A percentile compares a stretch with the other conserved stretches of the same genome.
Conservation (phyloP, 768 basidiomycete genomes). For the Mycena maculata region DNA sequence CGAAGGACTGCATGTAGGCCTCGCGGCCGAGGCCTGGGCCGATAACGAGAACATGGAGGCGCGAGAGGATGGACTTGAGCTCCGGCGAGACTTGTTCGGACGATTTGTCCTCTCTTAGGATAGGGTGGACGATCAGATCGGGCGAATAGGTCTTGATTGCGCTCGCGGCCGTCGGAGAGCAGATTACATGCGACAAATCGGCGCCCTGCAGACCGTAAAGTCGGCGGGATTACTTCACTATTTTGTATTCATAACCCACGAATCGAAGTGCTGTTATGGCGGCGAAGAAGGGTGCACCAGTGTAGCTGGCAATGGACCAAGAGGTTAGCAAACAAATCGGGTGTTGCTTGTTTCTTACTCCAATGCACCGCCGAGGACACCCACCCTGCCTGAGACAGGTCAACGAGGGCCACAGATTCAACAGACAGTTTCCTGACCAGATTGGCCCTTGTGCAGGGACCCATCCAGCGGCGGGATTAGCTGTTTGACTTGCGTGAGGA, state of each 20-base stretch:
- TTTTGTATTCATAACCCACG: conserved; percentile 54
- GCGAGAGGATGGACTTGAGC: conserved; percentile 76
- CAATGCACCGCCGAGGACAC: conserved; percentile 91
- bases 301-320: conserved; percentile 79
- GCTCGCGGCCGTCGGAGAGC: conserved; percentile 89
- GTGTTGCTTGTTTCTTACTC: conserved; percentile 68
- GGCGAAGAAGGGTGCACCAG: conserved; percentile 97
- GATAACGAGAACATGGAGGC: conserved; percentile 92
- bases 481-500: conserved; percentile 79
- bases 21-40: conserved; percentile 96
- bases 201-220: conserved; percentile 73
- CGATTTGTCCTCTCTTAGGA: conserved; percentile 78
- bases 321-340: neutral
- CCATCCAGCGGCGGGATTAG: conserved; percentile 93
- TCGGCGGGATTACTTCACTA: neutral
- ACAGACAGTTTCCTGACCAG: conserved; percentile 63
- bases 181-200: conserved; percentile 97
- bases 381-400: conserved; percentile 77
- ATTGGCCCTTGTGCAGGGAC: conserved; percentile 94
- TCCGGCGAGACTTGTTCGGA: conserved; percentile 59
- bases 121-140: conserved; percentile 96
- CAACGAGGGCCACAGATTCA: conserved; percentile 2
- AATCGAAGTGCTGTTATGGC: conserved; percentile 91
- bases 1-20: conserved; percentile 88
- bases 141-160: conserved; percentile 98